Evolutionary conservation across 305 asterid species (phyloP), one percentile per base, ranked within the genome.

Genomic region (Caryopteris hybrid): DNA sequence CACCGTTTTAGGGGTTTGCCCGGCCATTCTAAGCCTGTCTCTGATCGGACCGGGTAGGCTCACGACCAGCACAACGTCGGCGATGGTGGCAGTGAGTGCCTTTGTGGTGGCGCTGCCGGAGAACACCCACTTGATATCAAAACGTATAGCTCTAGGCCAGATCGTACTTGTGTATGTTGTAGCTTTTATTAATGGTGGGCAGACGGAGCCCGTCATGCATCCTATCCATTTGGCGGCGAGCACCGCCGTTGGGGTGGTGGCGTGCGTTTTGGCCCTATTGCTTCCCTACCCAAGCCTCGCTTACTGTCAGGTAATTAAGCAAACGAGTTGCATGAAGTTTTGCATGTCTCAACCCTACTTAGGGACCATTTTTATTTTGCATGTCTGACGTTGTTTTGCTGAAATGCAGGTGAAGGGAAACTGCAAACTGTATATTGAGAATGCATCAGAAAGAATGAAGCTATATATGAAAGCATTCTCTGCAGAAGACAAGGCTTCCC

Each of bases 61-160:
- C 51, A 82, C 86, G 12, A 38, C 74, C 1, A 64, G 72, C 68
- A 75, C 83, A 74, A 84, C 92, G 16, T 72, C 95, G 0, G 77
- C 60, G 0, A 80, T 60, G 53, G 96, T 88, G 69, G 89, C 86
- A 0, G 31, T 76, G 0, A 82, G 73, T 55, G 85, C 86, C 5
- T 91, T 86, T 56, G 61, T 81, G 36, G 95, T 91, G 67, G 89
- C 83, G 38, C 69, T 88, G 48, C 97, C 86, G 16, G 86, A 81
- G 34, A 79, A 75, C 9, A 86, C 88, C 1, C 95, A 83, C 74
- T 36, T 91, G 77, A 38, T 86, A 36, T 55, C 88, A 0, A 91
- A 88, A 60, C 79, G 97, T 0, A 85, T 91, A 4, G 89, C 96
- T 0, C 87, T 91, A 12, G 97, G 95, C 0, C 97, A 91, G 84